These are phyloP conservation scores for Whalleya microplaca DNA, from an alignment of 2,329 filamentous ascomycete species.

Conservation along the genomic window DNA sequence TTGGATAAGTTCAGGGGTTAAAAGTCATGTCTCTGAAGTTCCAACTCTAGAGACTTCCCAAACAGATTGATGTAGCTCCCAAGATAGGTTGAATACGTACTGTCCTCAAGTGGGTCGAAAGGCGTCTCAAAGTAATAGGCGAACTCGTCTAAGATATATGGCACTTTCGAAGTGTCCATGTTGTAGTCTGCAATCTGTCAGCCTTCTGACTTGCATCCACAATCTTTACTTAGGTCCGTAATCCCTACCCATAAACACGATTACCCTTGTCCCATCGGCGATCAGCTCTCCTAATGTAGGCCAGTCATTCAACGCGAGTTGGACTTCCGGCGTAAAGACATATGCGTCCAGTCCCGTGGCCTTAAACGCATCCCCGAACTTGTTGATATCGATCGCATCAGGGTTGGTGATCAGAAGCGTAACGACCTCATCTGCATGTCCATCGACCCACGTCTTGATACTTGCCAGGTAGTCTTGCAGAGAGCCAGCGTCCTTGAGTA, in stretches of 20 bases:
- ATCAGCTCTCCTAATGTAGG: constrained; percentile 73
- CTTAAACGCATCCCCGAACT: constrained; percentile 59
- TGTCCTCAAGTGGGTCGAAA: constrained; percentile 63
- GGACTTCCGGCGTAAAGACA: constrained; percentile 55
- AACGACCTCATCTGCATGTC: constrained; percentile 63
- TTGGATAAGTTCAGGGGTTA: no score
- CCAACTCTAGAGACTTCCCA: no score
- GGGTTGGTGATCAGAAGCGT: constrained; percentile 66
- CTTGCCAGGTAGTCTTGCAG: constrained; percentile 58
- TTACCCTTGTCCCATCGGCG: constrained; percentile 61
- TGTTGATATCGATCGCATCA: constrained; percentile 58
- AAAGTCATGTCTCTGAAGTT: no score
- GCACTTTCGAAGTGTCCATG: constrained; percentile 51
- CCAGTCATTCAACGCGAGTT: constrained; percentile 57
- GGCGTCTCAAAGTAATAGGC: constrained; percentile 73
- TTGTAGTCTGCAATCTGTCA: constrained; percentile 58
- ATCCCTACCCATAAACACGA: constrained; percentile 69
- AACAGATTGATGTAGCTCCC: no score
- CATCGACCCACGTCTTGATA: constrained; percentile 64
- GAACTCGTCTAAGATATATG: constrained; percentile 68
- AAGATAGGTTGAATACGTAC: no score
- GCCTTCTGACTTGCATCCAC: not conserved
- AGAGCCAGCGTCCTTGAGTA: constrained; percentile 60
- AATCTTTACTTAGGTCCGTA: not conserved
- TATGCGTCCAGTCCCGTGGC: constrained; percentile 59